phyloP scores from a whole-genome alignment of 257 asterid genomes.

The Solanum piurae region DNA sequence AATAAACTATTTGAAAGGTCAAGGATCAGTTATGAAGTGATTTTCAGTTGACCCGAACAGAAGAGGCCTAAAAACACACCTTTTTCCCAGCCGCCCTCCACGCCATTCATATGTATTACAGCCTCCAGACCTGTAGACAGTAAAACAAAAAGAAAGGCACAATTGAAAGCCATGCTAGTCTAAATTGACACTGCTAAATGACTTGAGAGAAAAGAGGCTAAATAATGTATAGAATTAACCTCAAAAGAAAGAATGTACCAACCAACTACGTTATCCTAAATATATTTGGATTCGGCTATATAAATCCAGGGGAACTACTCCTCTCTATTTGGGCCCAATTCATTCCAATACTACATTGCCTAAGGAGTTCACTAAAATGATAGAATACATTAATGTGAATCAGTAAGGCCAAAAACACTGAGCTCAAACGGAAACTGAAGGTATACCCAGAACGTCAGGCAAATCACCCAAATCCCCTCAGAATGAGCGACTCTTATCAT shows the following conservation, averaged over 20 bases:
- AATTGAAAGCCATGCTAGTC: not conserved
- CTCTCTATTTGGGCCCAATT: not conserved
- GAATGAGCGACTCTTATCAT: not conserved
- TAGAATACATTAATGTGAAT: not conserved
- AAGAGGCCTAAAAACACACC: constrained; percentile 22
- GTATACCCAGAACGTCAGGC: not conserved
- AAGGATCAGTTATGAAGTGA: not conserved
- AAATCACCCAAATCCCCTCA: not conserved
- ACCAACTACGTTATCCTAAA: not conserved
- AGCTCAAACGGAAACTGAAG: not conserved
- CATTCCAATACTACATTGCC: not conserved
- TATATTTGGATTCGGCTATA: not conserved
- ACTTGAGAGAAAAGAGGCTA: not conserved
- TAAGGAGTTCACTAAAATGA: not conserved
- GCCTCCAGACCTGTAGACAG: constrained; percentile 11
- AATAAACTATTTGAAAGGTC: not conserved
- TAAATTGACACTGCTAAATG: not conserved
- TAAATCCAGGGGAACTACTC: not conserved
- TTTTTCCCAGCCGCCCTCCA: constrained; percentile 53
- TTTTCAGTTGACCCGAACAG: not conserved
- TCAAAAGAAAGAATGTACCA: not conserved
- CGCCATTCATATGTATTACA: constrained; percentile 49
- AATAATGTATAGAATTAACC: not conserved
- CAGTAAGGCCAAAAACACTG: not conserved
- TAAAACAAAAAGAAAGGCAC: not conserved